Evolutionary conservation across 2,329 filamentous ascomycete genomes (phyloP).

Genomic region (Cladophialophora yegresii): DNA sequence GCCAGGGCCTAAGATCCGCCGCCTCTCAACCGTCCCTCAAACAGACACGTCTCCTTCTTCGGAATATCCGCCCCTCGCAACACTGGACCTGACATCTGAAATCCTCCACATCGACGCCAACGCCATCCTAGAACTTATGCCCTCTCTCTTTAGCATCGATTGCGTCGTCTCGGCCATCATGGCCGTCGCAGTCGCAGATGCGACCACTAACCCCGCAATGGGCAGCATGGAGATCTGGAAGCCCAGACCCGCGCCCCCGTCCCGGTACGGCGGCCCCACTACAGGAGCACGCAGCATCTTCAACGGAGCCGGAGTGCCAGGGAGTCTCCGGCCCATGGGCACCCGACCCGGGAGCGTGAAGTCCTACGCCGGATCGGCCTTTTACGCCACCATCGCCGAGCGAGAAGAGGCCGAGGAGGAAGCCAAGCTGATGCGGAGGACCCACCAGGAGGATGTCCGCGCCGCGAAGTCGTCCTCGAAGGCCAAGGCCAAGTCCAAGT

Average conservation of each 20-base stretch:
- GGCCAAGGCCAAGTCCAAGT: conserved; percentile 13
- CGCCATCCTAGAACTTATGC: conserved; percentile 46
- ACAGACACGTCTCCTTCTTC: conserved; percentile 40
- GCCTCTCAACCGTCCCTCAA: conserved; percentile 44
- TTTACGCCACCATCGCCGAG: conserved; percentile 43
- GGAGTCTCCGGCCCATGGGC: conserved; percentile 38
- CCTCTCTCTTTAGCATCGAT: conserved; percentile 53
- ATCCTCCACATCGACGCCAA: conserved; percentile 44
- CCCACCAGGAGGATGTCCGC: conserved; percentile 37
- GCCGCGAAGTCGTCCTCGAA: conserved; percentile 7
- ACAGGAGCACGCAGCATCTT: conserved; percentile 3
- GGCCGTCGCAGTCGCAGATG: conserved; percentile 49
- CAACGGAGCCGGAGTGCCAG: background rate
- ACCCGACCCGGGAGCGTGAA: conserved; percentile 38
- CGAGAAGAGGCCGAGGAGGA: conserved; percentile 47
- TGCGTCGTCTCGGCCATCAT: conserved; percentile 50
- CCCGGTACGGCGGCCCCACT: conserved; percentile 11
- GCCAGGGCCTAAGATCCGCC: conserved; percentile 23
- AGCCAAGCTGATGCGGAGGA: conserved; percentile 42
- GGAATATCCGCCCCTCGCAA: conserved; percentile 41
- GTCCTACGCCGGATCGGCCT: conserved; percentile 30
- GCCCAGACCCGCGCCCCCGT: conserved; percentile 31
- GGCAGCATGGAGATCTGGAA: conserved; percentile 40
- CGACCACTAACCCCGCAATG: conserved; percentile 45
- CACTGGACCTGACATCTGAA: conserved; percentile 48